A percentile compares a stretch with the other conserved stretches of the same genome.
phyloP scores from a whole-genome alignment of 2,329 filamentous ascomycete genomes.

The Sporothrix protearum region DNA sequence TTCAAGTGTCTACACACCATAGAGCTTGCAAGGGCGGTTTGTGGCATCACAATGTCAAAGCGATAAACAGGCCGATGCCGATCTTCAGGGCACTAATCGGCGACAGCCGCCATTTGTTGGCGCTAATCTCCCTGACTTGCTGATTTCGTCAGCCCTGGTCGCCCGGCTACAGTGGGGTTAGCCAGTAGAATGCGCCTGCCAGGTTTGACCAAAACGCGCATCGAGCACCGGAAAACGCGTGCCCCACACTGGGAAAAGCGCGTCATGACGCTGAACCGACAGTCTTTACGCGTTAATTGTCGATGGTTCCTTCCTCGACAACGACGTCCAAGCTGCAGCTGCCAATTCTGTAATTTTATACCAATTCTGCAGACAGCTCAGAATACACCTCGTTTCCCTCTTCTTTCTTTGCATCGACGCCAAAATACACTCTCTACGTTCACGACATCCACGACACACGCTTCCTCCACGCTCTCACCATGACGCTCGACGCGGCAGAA shows the following conservation, averaged over 20 bases:
- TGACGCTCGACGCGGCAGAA: conserved; percentile 46
- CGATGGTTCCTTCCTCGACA: background rate
- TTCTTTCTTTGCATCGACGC: too few relatives aligned
- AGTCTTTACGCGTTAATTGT: conserved; percentile 15
- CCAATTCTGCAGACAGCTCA: background rate
- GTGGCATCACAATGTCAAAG: background rate
- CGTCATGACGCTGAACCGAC: background rate
- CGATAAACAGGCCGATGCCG: background rate
- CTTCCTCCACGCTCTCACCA: background rate
- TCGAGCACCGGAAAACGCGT: background rate
- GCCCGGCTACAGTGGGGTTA: conserved; percentile 11
- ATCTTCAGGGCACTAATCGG: conserved; percentile 1
- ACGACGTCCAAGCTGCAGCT: background rate
- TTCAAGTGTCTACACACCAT: too few relatives aligned
- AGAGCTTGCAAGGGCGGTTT: background rate
- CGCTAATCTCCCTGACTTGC: background rate
- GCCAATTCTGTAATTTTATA: background rate
- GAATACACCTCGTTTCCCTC: background rate
- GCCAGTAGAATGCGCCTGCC: background rate
- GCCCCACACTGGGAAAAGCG: background rate
- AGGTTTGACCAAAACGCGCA: conserved; percentile 1
- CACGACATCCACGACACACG: background rate
- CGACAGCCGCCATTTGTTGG: conserved; percentile 4
- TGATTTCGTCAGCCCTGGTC: background rate
- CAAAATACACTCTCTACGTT: background rate